phyloP scores from a whole-genome alignment of 2,329 filamentous ascomycete species.

The Talaromyces sp. region DNA sequence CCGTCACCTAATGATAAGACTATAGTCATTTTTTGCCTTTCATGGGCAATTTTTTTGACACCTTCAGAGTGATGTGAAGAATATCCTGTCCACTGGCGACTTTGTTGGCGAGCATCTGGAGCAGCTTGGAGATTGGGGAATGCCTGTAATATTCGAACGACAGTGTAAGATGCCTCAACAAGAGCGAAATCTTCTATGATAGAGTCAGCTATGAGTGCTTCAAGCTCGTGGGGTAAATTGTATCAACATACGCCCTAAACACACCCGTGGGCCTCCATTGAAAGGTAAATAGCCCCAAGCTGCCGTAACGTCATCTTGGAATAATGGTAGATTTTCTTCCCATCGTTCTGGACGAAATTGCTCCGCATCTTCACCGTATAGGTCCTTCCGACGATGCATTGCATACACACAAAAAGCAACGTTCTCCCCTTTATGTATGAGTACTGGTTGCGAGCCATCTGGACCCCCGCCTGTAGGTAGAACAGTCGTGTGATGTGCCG shows the following conservation, averaged over 20 bases:
- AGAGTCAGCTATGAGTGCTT: not conserved
- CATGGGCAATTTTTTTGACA: not conserved
- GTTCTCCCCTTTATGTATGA: slow-evolving; percentile 62
- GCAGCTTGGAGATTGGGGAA: not conserved
- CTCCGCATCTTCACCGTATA: slow-evolving; percentile 46
- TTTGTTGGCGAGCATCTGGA: not conserved
- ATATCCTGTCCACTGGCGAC: not conserved
- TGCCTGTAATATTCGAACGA: slow-evolving; percentile 1
- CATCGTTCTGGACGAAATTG: slow-evolving; percentile 50
- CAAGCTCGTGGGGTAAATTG: not conserved
- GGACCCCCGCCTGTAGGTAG: slow-evolving; percentile 14
- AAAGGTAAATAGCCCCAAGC: slow-evolving; percentile 41
- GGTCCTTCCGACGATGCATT: slow-evolving; percentile 67
- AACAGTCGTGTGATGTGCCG: slow-evolving; percentile 31
- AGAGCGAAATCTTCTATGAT: not conserved
- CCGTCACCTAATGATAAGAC: not conserved
- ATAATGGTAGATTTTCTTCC: slow-evolving; percentile 19
- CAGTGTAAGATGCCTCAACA: slow-evolving; percentile 2
- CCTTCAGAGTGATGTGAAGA: not conserved
- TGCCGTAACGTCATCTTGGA: slow-evolving; percentile 24
- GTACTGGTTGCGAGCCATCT: slow-evolving; percentile 53
- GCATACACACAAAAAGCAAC: slow-evolving; percentile 65
- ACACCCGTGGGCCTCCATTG: slow-evolving; percentile 26
- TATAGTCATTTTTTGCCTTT: not conserved
- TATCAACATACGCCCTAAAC: not conserved